phyloP scores from a whole-genome alignment of 2,329 filamentous ascomycete species.

The Pseudogymnoascus sp. region DNA sequence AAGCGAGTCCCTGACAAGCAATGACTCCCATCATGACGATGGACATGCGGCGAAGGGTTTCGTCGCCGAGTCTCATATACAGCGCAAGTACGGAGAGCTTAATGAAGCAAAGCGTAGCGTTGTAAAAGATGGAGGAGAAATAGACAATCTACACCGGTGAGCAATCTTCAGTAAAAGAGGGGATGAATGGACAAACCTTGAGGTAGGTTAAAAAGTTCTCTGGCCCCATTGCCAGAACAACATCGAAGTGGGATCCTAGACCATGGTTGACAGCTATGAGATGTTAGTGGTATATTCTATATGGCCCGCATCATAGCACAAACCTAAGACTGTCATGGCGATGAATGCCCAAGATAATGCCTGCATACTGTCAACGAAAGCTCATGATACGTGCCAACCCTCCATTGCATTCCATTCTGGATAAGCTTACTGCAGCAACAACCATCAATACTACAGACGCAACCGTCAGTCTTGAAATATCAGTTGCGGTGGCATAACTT shows the following conservation, averaged over 20 bases:
- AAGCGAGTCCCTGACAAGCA: slow-evolving; percentile 33
- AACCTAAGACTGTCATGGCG: slow-evolving; percentile 5
- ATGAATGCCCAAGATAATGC: slow-evolving; percentile 11
- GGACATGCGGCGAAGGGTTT: slow-evolving; percentile 30
- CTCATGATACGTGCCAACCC: neutral
- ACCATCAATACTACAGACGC: slow-evolving; percentile 7
- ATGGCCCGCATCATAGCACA: neutral
- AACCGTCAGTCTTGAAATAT: neutral
- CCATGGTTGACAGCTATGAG: slow-evolving; percentile 9
- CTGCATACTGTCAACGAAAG: slow-evolving; percentile 1
- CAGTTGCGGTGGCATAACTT: neutral
- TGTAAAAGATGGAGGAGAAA: slow-evolving; percentile 12
- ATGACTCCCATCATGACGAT: slow-evolving; percentile 37
- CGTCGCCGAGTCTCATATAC: slow-evolving; percentile 39
- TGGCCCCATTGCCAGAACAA: neutral
- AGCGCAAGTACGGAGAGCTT: slow-evolving; percentile 42
- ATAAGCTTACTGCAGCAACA: neutral
- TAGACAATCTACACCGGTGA: neutral
- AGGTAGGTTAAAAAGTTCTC: slow-evolving; percentile 1
- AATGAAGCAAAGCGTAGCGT: slow-evolving; percentile 30
- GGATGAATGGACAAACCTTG: neutral
- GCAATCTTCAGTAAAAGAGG: neutral
- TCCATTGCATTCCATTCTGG: neutral
- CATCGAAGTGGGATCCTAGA: neutral
- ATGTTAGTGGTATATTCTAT: neutral